Evolutionary conservation across 495 filamentous ascomycete genomes (phyloP).

Genomic region (Penicillium egyptiacum): DNA sequence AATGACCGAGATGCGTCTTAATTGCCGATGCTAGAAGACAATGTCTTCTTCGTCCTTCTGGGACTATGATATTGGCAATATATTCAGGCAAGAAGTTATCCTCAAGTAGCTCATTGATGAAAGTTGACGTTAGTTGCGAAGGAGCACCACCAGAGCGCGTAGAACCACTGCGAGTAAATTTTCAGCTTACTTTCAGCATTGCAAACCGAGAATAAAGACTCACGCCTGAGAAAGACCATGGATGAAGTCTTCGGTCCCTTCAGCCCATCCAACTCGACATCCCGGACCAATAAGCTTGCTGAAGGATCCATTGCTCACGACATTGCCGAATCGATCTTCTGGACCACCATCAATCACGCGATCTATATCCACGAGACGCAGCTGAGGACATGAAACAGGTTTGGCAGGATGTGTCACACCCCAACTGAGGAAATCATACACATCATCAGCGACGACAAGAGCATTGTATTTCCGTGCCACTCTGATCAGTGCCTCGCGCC

Average conservation of each 20-base stretch:
- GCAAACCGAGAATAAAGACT: slow-evolving; percentile 28
- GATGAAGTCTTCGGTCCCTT: slow-evolving; percentile 57
- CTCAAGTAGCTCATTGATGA: slow-evolving; percentile 56
- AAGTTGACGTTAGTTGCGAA: slow-evolving; percentile 62
- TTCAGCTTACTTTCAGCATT: neutral
- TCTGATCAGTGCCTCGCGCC: slow-evolving; percentile 53
- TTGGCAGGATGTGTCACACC: slow-evolving; percentile 21
- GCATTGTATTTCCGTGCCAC: slow-evolving; percentile 64
- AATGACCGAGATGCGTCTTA: slow-evolving; percentile 45
- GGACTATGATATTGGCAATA: slow-evolving; percentile 41
- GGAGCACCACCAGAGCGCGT: slow-evolving; percentile 69
- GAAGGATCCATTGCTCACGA: slow-evolving; percentile 70
- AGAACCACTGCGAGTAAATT: slow-evolving; percentile 26
- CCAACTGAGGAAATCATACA: slow-evolving; percentile 74
- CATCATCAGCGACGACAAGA: slow-evolving; percentile 68
- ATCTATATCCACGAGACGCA: slow-evolving; percentile 68
- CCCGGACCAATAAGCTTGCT: slow-evolving; percentile 70
- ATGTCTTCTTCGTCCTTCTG: slow-evolving; percentile 53
- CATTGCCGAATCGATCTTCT: slow-evolving; percentile 59
- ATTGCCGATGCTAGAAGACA: slow-evolving; percentile 48
- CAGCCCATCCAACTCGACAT: slow-evolving; percentile 68
- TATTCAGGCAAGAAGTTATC: slow-evolving; percentile 47
- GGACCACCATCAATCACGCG: slow-evolving; percentile 41
- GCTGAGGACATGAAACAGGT: slow-evolving; percentile 26
- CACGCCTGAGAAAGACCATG: slow-evolving; percentile 56